phyloP scores from a whole-genome alignment of 306 rosid species.

The Macrotyloma uniflorum region DNA sequence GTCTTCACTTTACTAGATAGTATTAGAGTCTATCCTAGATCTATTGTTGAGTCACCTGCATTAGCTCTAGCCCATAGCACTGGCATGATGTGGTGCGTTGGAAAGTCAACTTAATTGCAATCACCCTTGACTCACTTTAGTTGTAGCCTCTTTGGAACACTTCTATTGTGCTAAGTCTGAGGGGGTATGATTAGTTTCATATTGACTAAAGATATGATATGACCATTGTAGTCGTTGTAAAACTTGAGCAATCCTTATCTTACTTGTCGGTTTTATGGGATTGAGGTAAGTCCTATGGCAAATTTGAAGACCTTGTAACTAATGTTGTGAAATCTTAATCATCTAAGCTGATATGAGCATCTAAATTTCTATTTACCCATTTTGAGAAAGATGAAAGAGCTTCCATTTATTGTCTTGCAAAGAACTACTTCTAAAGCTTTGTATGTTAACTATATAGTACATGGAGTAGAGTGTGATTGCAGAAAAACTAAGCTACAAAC shows the following conservation, averaged over 20 bases:
- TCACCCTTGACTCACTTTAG: background rate
- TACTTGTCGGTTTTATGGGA: background rate
- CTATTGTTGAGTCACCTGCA: background rate
- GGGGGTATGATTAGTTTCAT: background rate
- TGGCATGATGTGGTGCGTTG: background rate
- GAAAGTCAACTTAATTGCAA: background rate
- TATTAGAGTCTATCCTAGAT: background rate
- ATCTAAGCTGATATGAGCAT: background rate
- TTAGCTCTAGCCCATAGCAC: background rate
- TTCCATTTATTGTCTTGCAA: background rate
- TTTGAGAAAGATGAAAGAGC: conserved; percentile 5
- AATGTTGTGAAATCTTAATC: conserved; percentile 1
- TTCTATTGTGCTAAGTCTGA: background rate
- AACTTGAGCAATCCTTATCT: background rate
- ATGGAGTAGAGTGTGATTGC: background rate
- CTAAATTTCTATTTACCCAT: background rate
- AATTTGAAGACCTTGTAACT: background rate
- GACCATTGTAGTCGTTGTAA: background rate
- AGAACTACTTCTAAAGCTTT: background rate
- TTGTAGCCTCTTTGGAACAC: background rate
- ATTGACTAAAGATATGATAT: background rate
- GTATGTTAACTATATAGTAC: background rate
- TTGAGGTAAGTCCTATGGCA: background rate
- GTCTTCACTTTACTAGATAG: background rate
- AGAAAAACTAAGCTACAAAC: conserved; percentile 25